Evolutionary conservation across 208 protist species (phyloP), one percentile per base, ranked within the genome.

Genomic region (Acanthamoeba lenticulata): DNA sequence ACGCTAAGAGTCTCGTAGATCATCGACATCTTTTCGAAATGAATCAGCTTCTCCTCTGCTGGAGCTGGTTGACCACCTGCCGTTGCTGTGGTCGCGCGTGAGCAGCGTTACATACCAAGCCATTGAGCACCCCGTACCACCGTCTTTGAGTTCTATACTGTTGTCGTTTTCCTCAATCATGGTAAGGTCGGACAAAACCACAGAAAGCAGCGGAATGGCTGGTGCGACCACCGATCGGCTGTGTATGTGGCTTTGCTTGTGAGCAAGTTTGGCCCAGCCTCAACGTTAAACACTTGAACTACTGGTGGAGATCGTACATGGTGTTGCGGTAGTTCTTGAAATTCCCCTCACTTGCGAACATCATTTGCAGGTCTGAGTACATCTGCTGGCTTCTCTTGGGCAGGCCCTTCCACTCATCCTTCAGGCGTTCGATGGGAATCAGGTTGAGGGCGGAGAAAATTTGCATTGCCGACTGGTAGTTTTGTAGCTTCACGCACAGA

Each of bases 1-100:
- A 94, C 38, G 29, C 60, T 85, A 17, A 94, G 72, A 1, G 90
- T 94, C 29, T 81, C 72, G 49, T 85, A 94, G 65, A 94, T 79
- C 90, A 94, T 94, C 47, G 67, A 47, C 90, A 94, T 94, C 67
- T 94, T 94, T 67, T 94, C 90, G 29, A 94, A 94, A 34, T 94
- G 90, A 21, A 94, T 85, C 90, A 94, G 44, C 44, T 92, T 92
- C 86, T 74, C 86, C 57, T 92, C 65, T 21, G 27, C 44, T 57
- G 6, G 27, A 24, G 7, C 6, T n/a, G 6, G 19, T 49, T 38
- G 83, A 5, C 29, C 42, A n/a, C n/a, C n/a, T n/a, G n/a, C 83
- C 21, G 65, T 65, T 7, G 24, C 36, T 40, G 38, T 77, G 5
- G 5, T 67, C 13, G 40, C 29, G 32, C 24, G 27, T 92, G 77